phyloP scores from a whole-genome alignment of 2,329 filamentous ascomycete species.

The Thermoascus crustaceus region DNA sequence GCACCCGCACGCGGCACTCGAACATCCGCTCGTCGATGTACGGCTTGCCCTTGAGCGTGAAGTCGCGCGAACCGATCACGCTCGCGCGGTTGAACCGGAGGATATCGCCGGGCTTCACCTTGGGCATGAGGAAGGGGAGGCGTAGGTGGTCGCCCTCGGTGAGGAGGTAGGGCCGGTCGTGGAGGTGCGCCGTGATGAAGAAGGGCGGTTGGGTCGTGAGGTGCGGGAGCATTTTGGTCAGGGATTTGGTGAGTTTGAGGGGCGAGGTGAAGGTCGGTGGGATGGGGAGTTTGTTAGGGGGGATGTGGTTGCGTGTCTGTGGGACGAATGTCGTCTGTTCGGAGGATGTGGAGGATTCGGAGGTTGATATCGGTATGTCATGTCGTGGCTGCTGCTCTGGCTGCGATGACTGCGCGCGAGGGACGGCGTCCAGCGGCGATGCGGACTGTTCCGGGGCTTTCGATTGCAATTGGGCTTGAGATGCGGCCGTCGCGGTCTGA shows the following conservation, averaged over 20 bases:
- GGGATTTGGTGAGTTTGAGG: slow-evolving; percentile 33
- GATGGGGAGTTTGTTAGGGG: slow-evolving; percentile 27
- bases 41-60: slow-evolving; percentile 73
- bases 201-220: slow-evolving; percentile 38
- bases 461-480: slow-evolving; percentile 21
- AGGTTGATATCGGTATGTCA: slow-evolving; percentile 6
- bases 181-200: slow-evolving; percentile 41
- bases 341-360: slow-evolving; percentile 7
- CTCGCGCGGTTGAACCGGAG: slow-evolving; percentile 81
- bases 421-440: slow-evolving; percentile 16
- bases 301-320: slow-evolving; percentile 18
- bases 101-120: slow-evolving; percentile 70
- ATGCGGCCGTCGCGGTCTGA: slow-evolving; percentile 25
- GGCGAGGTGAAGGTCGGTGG: slow-evolving; percentile 29
- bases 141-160: slow-evolving; percentile 63
- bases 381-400: slow-evolving; percentile 5
- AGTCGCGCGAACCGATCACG: slow-evolving; percentile 77
- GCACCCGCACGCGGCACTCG: slow-evolving; percentile 74
- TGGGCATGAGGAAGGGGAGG: slow-evolving; percentile 71
- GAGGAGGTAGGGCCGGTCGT: slow-evolving; percentile 43
- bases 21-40: slow-evolving; percentile 78
- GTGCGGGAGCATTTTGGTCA: slow-evolving; percentile 36
- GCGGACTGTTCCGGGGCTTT: slow-evolving; percentile 18
- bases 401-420: slow-evolving; percentile 19
- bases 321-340: slow-evolving; percentile 10